Evolutionary conservation across 1,284 basidiomycete species (phyloP), one percentile per base, ranked within the genome.

Genomic region (Waitea zeae): DNA sequence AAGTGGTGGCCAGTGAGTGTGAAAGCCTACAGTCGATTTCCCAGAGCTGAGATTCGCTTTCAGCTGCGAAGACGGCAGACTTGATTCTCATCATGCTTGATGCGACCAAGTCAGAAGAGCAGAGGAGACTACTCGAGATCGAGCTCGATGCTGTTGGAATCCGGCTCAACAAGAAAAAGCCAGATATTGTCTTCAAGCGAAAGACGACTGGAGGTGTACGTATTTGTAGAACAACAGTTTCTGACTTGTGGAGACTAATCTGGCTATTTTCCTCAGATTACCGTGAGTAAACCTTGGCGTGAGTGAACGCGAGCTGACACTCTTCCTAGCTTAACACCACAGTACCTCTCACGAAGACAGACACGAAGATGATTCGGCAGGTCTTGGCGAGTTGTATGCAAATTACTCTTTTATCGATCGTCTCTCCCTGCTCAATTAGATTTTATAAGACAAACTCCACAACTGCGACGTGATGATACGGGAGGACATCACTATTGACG

Each of bases 61-160:
- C 46, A 65, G 78, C 88, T 17, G 89, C 86, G 15, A 95, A 96
- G 60, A 98, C 93, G 1, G 90, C 93, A 2, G 93, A 98, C 56
- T 64, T 97, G 30, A 92, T 97, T 44, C 59, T 95, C 35, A 70
- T 97, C 45, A 90, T 96, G 84, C 67, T 93, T 35, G 93, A 97
- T 49, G 90, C 92, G 3, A 97, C 90, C 5, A 98, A 98, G 54
- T 87, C 87, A 3, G 80, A 88, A 31, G 88, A 96, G 52, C 95
- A 98, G 50, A 75, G 82, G 40, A 65, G 70, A 28, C 60, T 92
- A 41, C 62, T 97, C 17, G 93, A 97, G 53, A 68, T 86, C 36
- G 93, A 98, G 53, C 61, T 98, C 20, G 93, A 97, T 48, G 87
- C 92, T 1, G 92, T 98, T 26, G 93, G 95, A 5, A 96, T 98